Base-by-base conservation (phyloP, 1,284 basidiomycete species). In the Lignosus rhinocerotis region DNA sequence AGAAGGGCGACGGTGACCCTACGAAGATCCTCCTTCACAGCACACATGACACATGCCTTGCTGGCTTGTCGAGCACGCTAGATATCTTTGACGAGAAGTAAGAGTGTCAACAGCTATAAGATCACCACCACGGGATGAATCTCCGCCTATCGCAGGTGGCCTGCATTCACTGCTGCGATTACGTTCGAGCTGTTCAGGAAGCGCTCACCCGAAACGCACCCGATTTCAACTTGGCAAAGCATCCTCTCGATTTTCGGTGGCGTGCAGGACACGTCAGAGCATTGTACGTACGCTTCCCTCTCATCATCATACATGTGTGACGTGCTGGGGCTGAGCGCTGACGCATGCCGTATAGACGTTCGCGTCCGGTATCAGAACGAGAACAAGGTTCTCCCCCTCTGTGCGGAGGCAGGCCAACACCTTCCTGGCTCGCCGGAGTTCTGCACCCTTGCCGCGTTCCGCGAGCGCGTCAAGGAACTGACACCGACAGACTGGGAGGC, bases 331-430 rank as follows among this genome's bases (percentile, higher is more conserved):
- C 14, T 21, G 9, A 32, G 7, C 3, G n/a, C 14, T 21, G 9
- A 32, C 2, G 46, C 21, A 34, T 3, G 51, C 25, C 17, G 4
- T 38, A 30, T 66, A 91, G 88, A 84, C 65, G 79, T 94, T 33
- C 84, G 92, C 7, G 83, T 91, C 78, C 82, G 91, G 25, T 92
- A 92, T 67, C 87, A 91, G 70, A 90, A 92, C 74, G 77, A 80
- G 57, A 83, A 82, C 62, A 74, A 93, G 71, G 57, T 74, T 0
- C 75, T 93, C 7, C 90, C 92, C 0, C 67, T 85, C 6, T 94
- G 92, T 64, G 82, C 85, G 0, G 79, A 80, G 1, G 75, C 81
- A 52, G 88, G 87, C 3, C 81, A 89, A 58, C 92, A 94, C 65
- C 76, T 89, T 9, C 75, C 83, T 2, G 90, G 89, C 1, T 78